Percentiles rank a stretch among this genome's conserved stretches.
Conservation (phyloP, 2,329 filamentous ascomycete species). For the Pseudocercospora pini-densiflorae region DNA sequence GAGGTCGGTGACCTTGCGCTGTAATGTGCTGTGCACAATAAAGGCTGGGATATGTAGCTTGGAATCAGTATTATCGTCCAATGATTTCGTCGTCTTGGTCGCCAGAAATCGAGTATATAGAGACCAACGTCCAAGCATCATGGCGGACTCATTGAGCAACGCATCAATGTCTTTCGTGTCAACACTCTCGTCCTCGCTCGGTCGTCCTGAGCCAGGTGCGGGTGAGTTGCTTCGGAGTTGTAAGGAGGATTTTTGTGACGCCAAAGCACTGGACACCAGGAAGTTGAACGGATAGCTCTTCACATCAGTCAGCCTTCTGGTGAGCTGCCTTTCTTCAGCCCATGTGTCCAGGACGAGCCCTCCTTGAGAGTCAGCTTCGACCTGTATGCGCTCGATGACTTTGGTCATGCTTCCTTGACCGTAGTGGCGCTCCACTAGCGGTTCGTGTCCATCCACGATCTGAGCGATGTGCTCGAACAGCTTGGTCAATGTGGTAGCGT, state of each 20-base stretch:
- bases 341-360: slow-evolving; percentile 96
- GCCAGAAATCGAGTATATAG: slow-evolving; percentile 88
- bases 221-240: slow-evolving; percentile 71
- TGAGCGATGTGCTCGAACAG: slow-evolving; percentile 97
- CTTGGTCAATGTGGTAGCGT: slow-evolving; percentile 85
- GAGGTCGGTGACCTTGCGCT: slow-evolving; percentile 75
- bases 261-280: slow-evolving; percentile 89
- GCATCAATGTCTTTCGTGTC: slow-evolving; percentile 97
- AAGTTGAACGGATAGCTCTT: slow-evolving; percentile 99
- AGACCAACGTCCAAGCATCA: slow-evolving; percentile 94
- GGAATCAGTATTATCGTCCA: slow-evolving; percentile 27
- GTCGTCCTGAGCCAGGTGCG: slow-evolving; percentile 61
- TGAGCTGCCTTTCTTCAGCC: slow-evolving; percentile 84
- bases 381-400: slow-evolving; percentile 89
- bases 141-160: slow-evolving; percentile 81
- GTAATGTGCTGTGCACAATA: slow-evolving; percentile 76
- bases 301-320: slow-evolving; percentile 87
- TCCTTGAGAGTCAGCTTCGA: slow-evolving; percentile 94
- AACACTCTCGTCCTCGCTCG: slow-evolving; percentile 86
- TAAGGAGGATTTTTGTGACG: slow-evolving; percentile 69
- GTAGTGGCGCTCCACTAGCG: slow-evolving; percentile 91
- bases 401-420: slow-evolving; percentile 90
- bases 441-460: slow-evolving; percentile 90
- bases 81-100: slow-evolving; percentile 68
- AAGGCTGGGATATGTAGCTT: slow-evolving; percentile 72